These are phyloP conservation scores for Tricholoma sp. DNA, from an alignment of 768 basidiomycete species.

Conservation along the genomic window DNA sequence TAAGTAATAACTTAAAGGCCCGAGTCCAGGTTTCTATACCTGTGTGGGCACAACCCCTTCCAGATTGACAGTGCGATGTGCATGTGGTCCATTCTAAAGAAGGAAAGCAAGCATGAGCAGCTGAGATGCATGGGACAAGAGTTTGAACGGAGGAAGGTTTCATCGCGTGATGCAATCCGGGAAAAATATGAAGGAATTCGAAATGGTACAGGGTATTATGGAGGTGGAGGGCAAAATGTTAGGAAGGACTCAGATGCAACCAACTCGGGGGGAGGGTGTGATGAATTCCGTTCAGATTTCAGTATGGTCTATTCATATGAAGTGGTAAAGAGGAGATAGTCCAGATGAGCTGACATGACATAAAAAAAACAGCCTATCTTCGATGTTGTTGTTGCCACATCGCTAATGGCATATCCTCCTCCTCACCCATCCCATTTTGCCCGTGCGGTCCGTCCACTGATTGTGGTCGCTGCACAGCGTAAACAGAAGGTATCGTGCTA, in stretches of 20 bases:
- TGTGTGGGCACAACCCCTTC: not conserved
- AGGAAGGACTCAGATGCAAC: not conserved
- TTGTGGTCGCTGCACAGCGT: conserved; percentile 32
- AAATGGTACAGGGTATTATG: not conserved
- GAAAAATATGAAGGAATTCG: not conserved
- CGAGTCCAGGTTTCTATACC: not conserved
- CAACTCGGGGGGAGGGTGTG: conserved; percentile 3
- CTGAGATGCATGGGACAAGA: conserved; percentile 12
- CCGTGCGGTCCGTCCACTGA: conserved; percentile 32
- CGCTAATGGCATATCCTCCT: conserved; percentile 78
- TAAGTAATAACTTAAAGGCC: not conserved
- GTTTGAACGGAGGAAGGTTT: not conserved
- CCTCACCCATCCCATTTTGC: conserved; percentile 39
- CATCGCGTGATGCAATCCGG: not conserved
- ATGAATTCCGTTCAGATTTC: conserved; percentile 16
- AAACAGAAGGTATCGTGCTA: conserved; percentile 37
- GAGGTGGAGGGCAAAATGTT: not conserved
- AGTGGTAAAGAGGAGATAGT: conserved; percentile 5
- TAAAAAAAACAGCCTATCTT: conserved; percentile 30
- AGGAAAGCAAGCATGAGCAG: conserved; percentile 6
- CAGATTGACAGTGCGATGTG: not conserved
- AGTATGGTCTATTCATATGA: conserved; percentile 17
- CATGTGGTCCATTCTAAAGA: conserved; percentile 11
- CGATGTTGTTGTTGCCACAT: conserved; percentile 74
- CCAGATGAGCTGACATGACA: conserved; percentile 8